Evolutionary conservation across 2,329 filamentous ascomycete species (phyloP).

Genomic region (Aspergillus felis): DNA sequence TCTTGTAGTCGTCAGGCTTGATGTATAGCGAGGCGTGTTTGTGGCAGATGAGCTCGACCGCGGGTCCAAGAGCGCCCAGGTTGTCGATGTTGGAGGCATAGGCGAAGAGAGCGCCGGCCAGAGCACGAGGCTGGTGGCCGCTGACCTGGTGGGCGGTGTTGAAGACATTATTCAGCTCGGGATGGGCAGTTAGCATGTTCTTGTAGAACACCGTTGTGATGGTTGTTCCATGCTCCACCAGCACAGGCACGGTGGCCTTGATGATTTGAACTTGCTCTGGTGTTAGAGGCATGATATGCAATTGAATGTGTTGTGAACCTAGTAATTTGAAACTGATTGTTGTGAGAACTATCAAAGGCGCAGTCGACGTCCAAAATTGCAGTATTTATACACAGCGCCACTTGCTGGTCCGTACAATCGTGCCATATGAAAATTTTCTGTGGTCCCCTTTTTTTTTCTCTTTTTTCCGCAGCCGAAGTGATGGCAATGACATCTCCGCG

Average conservation of each 20-base stretch:
- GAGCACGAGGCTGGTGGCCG: slow-evolving; percentile 63
- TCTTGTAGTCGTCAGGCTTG: slow-evolving; percentile 62
- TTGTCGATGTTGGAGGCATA: slow-evolving; percentile 69
- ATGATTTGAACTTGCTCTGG: slow-evolving; percentile 59
- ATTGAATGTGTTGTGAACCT: too few species aligned
- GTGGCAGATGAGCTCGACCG: slow-evolving; percentile 65
- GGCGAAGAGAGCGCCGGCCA: slow-evolving; percentile 63
- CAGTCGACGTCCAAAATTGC: too few species aligned
- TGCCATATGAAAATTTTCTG: background rate
- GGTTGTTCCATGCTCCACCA: slow-evolving; percentile 60
- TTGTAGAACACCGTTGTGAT: slow-evolving; percentile 67
- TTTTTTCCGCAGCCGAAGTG: background rate
- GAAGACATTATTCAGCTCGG: slow-evolving; percentile 64
- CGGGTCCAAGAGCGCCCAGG: slow-evolving; percentile 53
- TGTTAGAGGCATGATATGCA: slow-evolving; percentile 42
- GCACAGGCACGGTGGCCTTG: slow-evolving; percentile 62
- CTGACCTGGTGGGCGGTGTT: slow-evolving; percentile 65
- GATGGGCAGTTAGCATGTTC: slow-evolving; percentile 59
- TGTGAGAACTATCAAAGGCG: background rate
- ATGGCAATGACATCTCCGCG: background rate
- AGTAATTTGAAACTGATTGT: background rate
- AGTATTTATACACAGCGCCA: background rate
- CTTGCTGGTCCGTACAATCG: background rate
- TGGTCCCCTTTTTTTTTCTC: background rate
- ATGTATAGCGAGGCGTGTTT: slow-evolving; percentile 69